Conservation (phyloP, 495 filamentous ascomycete genomes). For the Penicillium bialowiezense region DNA sequence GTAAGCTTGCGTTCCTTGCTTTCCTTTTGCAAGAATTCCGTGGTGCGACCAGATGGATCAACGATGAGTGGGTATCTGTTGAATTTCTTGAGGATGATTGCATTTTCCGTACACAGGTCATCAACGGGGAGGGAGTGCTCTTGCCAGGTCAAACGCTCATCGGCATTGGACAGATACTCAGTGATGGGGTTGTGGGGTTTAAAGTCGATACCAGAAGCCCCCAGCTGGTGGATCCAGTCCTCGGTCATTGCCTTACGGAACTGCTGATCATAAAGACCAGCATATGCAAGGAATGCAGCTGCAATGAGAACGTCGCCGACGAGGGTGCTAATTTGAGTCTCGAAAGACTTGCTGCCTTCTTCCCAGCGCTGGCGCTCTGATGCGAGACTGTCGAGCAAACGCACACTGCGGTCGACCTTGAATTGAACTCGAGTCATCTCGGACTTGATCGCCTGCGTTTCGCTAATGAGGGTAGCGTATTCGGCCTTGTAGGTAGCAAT, state of each 20-base stretch:
- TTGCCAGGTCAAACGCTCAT: conserved; percentile 93
- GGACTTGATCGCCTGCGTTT: conserved; percentile 94
- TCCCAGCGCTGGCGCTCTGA: conserved; percentile 94
- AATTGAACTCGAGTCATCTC: conserved; percentile 96
- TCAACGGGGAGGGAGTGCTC: conserved; percentile 95
- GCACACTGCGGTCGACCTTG: conserved; percentile 95
- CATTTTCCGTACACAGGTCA: conserved; percentile 97
- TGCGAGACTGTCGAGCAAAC: conserved; percentile 88
- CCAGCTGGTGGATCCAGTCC: conserved; percentile 91
- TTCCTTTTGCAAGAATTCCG: conserved; percentile 91
- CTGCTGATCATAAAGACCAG: conserved; percentile 95
- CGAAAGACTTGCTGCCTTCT: conserved; percentile 93
- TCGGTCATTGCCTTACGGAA: conserved; percentile 97
- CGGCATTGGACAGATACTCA: conserved; percentile 94
- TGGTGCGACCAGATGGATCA: conserved; percentile 90
- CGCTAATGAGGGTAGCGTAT: conserved; percentile 92
- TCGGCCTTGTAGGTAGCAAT: conserved; percentile 97
- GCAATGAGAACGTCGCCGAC: conserved; percentile 94
- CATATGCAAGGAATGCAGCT: conserved; percentile 96
- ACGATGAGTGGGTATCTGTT: conserved; percentile 98
- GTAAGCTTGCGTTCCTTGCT: conserved; percentile 91
- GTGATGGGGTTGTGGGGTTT: conserved; percentile 93
- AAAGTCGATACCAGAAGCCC: conserved; percentile 83
- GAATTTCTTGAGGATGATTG: conserved; percentile 94
- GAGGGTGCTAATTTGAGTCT: conserved; percentile 94